Conservation (phyloP, 257 asterid species). For the Penstemon newberryi region DNA sequence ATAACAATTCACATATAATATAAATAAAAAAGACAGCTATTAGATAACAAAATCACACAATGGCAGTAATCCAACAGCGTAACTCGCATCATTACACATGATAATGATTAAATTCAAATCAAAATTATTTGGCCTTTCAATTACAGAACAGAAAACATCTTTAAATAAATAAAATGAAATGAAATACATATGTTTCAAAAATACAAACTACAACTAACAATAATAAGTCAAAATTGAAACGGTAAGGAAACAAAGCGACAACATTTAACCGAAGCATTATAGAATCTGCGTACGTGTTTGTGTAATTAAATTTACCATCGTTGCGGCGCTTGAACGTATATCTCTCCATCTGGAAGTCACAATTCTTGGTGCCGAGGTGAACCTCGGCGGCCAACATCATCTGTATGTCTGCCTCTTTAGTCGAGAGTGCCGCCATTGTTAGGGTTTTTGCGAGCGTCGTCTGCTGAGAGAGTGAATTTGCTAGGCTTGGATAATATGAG, state of each 20-base stretch:
- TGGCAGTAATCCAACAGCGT: too few relatives aligned
- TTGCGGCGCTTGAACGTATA: constrained; percentile 42
- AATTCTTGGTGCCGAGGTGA: constrained; percentile 43
- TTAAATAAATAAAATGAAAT: too few relatives aligned
- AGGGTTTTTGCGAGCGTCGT: too few relatives aligned
- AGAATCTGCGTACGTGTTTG: neutral
- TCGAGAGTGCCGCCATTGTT: constrained; percentile 14
- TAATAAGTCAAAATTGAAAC: neutral
- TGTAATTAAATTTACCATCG: constrained; percentile 27
- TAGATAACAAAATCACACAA: too few relatives aligned
- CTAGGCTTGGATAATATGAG: too few relatives aligned
- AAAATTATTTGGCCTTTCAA: too few relatives aligned
- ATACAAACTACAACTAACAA: neutral
- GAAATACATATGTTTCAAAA: neutral
- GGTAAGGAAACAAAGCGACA: neutral
- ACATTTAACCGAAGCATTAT: neutral
- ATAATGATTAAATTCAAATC: too few relatives aligned
- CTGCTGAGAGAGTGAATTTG: too few relatives aligned
- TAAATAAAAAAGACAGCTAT: too few relatives aligned
- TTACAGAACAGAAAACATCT: too few relatives aligned
- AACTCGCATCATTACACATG: too few relatives aligned
- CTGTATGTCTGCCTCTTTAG: constrained; percentile 43
- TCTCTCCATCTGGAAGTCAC: constrained; percentile 44
- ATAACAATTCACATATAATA: neutral
- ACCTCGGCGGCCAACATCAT: constrained; percentile 48